A percentile compares a stretch with the other conserved stretches of the same genome.
These are phyloP conservation scores for Microdochium nivale DNA, from an alignment of 2,329 filamentous ascomycete species.

Conservation along the genomic window DNA sequence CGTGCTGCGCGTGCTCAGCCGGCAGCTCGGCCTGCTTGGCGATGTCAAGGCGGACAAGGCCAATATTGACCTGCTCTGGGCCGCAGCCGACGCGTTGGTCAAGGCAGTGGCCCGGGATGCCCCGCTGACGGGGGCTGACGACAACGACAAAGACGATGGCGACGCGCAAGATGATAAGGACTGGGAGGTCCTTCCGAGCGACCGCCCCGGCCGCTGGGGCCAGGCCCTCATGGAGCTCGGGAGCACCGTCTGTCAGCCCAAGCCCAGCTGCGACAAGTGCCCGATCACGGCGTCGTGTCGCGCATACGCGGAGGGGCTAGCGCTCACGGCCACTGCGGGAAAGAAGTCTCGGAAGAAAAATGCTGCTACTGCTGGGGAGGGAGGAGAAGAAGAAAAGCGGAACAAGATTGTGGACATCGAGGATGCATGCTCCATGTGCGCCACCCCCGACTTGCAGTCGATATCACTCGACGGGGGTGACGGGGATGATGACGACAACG, in stretches of 20 bases:
- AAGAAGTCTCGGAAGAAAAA: constrained; percentile 3
- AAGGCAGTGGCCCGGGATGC: constrained; percentile 36
- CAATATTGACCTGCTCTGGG: constrained; percentile 47
- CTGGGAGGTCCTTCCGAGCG: constrained; percentile 25
- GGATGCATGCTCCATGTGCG: constrained; percentile 40
- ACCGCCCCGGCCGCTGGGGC: constrained; percentile 51
- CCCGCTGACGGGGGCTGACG: constrained; percentile 8
- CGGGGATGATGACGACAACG: constrained; percentile 11
- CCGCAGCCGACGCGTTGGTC: constrained; percentile 46
- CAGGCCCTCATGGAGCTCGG: constrained; percentile 59
- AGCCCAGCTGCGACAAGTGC: constrained; percentile 44
- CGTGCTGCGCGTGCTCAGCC: constrained; percentile 50
- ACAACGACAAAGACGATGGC: constrained; percentile 4
- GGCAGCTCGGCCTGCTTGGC: constrained; percentile 48
- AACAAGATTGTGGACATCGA: constrained; percentile 33
- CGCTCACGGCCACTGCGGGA: constrained; percentile 16
- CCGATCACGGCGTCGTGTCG: constrained; percentile 43
- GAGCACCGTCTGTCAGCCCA: constrained; percentile 52
- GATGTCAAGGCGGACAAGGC: constrained; percentile 48
- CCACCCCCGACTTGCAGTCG: constrained; percentile 27
- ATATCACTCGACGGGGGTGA: constrained; percentile 15
- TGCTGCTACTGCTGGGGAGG: background rate
- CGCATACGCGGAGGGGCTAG: constrained; percentile 37
- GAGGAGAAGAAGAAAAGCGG: too few relatives aligned
- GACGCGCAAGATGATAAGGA: constrained; percentile 1